These are phyloP conservation scores for Tricholoma saponaceum DNA, from an alignment of 768 basidiomycete genomes.

Conservation along the genomic window DNA sequence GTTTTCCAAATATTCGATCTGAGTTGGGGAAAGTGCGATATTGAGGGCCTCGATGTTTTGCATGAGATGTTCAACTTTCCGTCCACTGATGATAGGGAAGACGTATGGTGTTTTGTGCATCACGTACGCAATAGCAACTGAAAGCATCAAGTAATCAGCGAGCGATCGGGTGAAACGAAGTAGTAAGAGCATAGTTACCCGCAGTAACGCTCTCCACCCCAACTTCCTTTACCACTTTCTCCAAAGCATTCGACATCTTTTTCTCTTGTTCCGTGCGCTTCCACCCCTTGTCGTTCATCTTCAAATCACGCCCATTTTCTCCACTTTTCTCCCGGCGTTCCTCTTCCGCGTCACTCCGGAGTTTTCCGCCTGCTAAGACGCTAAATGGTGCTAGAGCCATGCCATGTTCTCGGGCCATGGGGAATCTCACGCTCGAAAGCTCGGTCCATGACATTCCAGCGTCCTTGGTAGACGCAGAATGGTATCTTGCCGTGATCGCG, in stretches of 20 bases:
- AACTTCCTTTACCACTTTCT: constrained; percentile 46
- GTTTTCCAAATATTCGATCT: constrained; percentile 40
- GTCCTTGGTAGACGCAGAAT: constrained; percentile 52
- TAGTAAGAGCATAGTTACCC: constrained; percentile 22
- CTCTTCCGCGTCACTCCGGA: constrained; percentile 50
- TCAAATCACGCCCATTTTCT: constrained; percentile 34
- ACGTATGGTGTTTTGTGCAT: constrained; percentile 51
- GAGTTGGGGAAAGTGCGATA: constrained; percentile 37
- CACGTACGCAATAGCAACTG: constrained; percentile 50
- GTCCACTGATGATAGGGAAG: constrained; percentile 46
- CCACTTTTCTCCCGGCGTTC: constrained; percentile 21
- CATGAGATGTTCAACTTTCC: constrained; percentile 47
- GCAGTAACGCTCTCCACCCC: constrained; percentile 44
- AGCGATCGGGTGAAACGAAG: neutral
- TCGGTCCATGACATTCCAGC: constrained; percentile 39
- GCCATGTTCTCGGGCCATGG: constrained; percentile 38
- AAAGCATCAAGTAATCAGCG: neutral
- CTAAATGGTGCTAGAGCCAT: constrained; percentile 32
- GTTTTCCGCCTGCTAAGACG: constrained; percentile 36
- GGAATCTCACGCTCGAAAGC: constrained; percentile 54
- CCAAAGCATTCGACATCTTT: constrained; percentile 38
- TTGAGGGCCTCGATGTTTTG: constrained; percentile 47
- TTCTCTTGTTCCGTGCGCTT: constrained; percentile 41
- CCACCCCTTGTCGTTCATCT: constrained; percentile 28
- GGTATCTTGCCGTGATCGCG: constrained; percentile 43